These are phyloP conservation scores for Naematelia encephala DNA, from an alignment of 768 basidiomycete species.

Conservation along the genomic window DNA sequence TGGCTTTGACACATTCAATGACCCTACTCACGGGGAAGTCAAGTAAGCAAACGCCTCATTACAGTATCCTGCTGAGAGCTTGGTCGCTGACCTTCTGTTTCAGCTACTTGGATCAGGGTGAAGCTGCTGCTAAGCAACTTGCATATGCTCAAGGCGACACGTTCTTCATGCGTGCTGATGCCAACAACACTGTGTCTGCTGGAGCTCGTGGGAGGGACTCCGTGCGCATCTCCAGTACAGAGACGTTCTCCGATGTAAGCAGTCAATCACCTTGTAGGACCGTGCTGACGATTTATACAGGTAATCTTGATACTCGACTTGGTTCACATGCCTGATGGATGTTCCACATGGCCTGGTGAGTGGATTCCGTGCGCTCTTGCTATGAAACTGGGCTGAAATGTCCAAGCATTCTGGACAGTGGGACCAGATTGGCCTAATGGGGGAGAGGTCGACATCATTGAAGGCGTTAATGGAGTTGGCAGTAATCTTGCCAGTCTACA, in stretches of 20 bases:
- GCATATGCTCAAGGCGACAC: conserved; percentile 6
- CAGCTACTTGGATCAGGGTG: neutral
- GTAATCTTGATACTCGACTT: conserved; percentile 16
- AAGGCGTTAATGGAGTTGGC: conserved; percentile 37
- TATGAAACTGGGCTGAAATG: neutral
- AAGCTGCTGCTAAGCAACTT: neutral
- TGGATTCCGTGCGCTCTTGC: neutral
- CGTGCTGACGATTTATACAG: neutral
- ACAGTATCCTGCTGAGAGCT: too few species aligned
- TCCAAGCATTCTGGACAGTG: neutral
- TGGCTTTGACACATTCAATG: conserved; percentile 16
- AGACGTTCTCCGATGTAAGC: conserved; percentile 14
- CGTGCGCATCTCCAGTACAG: conserved; percentile 13
- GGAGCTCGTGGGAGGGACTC: conserved; percentile 14
- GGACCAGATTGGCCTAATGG: conserved; percentile 39
- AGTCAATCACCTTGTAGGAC: neutral
- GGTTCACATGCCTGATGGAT: conserved; percentile 13
- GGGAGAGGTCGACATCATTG: conserved; percentile 50
- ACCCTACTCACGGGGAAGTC: conserved; percentile 17
- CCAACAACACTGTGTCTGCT: neutral
- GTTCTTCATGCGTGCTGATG: conserved; percentile 14
- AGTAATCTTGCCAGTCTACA: neutral
- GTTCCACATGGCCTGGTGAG: conserved; percentile 9
- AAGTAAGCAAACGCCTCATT: conserved; percentile 15
- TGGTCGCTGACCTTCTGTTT: too few species aligned